Evolutionary conservation across 2,329 filamentous ascomycete genomes (phyloP).

Genomic region (Claviceps africana): DNA sequence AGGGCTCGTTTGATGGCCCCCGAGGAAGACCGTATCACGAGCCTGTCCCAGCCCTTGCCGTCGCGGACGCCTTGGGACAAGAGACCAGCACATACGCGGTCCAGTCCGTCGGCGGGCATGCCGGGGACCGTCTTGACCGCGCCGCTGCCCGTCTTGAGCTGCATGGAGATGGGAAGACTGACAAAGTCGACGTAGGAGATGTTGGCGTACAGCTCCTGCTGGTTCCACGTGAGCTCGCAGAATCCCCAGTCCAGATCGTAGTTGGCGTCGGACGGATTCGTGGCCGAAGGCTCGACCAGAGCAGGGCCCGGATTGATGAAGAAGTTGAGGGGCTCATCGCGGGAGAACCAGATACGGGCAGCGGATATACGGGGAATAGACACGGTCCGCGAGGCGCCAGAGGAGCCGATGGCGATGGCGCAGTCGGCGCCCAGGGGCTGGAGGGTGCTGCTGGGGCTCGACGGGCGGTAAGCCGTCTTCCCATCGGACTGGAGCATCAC

Average conservation of each 20-base stretch:
- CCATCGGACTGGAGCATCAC: constrained; percentile 55
- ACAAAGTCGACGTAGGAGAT: constrained; percentile 69
- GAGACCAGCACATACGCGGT: constrained; percentile 30
- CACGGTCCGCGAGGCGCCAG: constrained; percentile 44
- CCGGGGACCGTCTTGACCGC: constrained; percentile 32
- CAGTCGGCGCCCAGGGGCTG: constrained; percentile 41
- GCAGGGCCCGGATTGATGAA: constrained; percentile 57
- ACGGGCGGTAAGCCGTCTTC: constrained; percentile 48
- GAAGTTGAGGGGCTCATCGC: constrained; percentile 49
- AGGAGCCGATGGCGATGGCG: constrained; percentile 47
- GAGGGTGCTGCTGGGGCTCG: constrained; percentile 37
- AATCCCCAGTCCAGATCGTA: constrained; percentile 51
- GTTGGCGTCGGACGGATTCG: constrained; percentile 50
- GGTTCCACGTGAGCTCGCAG: constrained; percentile 55
- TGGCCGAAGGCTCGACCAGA: constrained; percentile 61
- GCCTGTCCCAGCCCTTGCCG: constrained; percentile 35
- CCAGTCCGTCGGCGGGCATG: constrained; percentile 31
- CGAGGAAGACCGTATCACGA: constrained; percentile 30
- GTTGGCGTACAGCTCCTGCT: constrained; percentile 48
- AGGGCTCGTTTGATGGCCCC: constrained; percentile 32
- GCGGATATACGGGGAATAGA: constrained; percentile 58
- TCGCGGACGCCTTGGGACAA: constrained; percentile 30
- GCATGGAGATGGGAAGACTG: constrained; percentile 45
- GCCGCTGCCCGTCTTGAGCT: constrained; percentile 33
- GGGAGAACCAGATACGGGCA: constrained; percentile 58